phyloP scores from a whole-genome alignment of 2,329 filamentous ascomycete species.

The Fusarium torulosum region DNA sequence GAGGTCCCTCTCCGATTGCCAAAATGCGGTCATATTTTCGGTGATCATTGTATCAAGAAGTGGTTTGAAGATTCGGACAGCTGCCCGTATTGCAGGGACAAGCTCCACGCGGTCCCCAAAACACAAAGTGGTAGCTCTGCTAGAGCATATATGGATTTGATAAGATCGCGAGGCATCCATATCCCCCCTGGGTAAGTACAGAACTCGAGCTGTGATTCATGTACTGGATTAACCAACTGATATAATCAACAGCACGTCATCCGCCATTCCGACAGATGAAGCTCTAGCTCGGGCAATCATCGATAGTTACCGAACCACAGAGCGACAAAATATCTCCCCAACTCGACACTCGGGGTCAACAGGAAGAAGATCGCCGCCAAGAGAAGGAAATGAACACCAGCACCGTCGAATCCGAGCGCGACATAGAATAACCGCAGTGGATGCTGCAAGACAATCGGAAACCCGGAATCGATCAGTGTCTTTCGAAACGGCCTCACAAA shows the following conservation, averaged over 20 bases:
- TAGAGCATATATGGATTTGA: conserved; percentile 51
- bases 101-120: conserved; percentile 65
- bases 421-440: conserved; percentile 33
- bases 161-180: conserved; percentile 47
- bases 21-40: conserved; percentile 74
- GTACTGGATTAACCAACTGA: conserved; percentile 21
- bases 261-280: conserved; percentile 37
- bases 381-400: conserved; percentile 47
- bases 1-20: conserved; percentile 70
- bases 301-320: conserved; percentile 23
- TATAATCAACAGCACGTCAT: conserved; percentile 16
- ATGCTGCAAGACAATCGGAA: conserved; percentile 10
- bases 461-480: conserved; percentile 8
- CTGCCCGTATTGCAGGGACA: conserved; percentile 74
- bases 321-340: conserved; percentile 31
- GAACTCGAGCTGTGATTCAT: background rate
- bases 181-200: conserved; percentile 43
- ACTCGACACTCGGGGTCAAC: conserved; percentile 26
- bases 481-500: conserved; percentile 7
- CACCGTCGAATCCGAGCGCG: conserved; percentile 50
- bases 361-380: conserved; percentile 48
- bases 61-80: conserved; percentile 73
- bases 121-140: conserved; percentile 33
- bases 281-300: conserved; percentile 35
- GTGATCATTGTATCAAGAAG: conserved; percentile 73